Base-by-base conservation (phyloP, 1,284 basidiomycete genomes). In the Moesziomyces sp. region DNA sequence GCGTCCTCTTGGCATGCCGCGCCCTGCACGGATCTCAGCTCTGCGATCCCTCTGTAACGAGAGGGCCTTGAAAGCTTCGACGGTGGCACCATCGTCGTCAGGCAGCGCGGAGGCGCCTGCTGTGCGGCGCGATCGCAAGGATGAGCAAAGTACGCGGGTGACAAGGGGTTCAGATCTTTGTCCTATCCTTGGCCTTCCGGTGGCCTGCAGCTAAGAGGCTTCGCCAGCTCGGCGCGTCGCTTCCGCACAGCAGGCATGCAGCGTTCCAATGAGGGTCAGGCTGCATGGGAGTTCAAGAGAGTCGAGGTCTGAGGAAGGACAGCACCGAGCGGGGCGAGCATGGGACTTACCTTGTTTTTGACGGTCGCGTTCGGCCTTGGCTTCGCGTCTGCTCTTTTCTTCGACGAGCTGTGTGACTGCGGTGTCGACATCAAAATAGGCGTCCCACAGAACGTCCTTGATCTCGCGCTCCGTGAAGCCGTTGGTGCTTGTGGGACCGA, bases 361-460 rank as follows among this genome's bases (percentile, higher is more conserved):
- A 38, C 67, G 58, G 24, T 74, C 72, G n/a, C 58, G 74, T 46
- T 70, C 66, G 9, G 72, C 73, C 43, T 69, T 76, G 18, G 71
- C 74, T 56, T 78, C 71, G 55, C 71, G 62, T 35, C 71, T 48
- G 49, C 68, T 74, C 48, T 72, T 71, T 42, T 83, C 82, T 40
- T 81, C 74, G 30, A 83, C 58, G 24, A 94, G 86, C 88, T 90
- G 92, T 42, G 89, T 85, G 16, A 95, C 86, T 7, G 92, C 90
- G 79, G 90, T 88, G 44, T 93, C 90, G 19, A 92, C 88, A 79
- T 97, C 91, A 79, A 97, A 98, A 85, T 92, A 93, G 77, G 88
- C 90, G 76, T 98, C 90, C 91, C 94, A 98, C 46, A 98, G 86
- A 1, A 89, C 88, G 74, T 94, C 91, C 79, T 89, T 89, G 83